phyloP scores from a whole-genome alignment of 441 rosid genomes.

The Arabidopsis lyrata region DNA sequence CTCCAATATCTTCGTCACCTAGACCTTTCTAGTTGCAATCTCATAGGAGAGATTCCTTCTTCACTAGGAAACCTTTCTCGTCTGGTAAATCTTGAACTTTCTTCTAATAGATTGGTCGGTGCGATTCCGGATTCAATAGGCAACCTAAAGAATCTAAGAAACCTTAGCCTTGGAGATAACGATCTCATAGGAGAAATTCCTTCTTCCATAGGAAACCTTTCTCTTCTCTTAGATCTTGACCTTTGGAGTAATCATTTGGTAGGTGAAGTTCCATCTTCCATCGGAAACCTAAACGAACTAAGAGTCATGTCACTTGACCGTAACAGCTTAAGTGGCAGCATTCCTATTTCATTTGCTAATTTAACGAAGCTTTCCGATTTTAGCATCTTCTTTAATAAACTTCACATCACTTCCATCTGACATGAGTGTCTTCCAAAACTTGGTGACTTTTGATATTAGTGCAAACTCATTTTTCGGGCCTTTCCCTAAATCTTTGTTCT shows the following conservation, averaged over 20 bases:
- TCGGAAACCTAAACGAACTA: conserved; percentile 4
- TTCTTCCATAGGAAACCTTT: conserved; percentile 21
- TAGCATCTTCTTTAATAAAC: background rate
- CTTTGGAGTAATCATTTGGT: background rate
- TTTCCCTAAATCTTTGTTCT: conserved; percentile 28
- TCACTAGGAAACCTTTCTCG: conserved; percentile 24
- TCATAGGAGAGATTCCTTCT: conserved; percentile 28
- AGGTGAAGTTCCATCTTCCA: conserved; percentile 16
- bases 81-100: conserved; percentile 5
- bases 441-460: background rate
- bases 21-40: background rate
- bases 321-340: background rate
- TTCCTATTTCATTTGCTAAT: background rate
- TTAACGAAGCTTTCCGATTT: background rate
- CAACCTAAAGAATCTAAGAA: background rate
- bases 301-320: rapidly evolving
- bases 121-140: background rate
- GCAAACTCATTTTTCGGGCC: background rate
- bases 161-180: background rate
- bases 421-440: conserved; percentile 1
- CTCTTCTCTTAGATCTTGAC: background rate
- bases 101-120: background rate
- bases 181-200: conserved; percentile 8
- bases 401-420: conserved; percentile 22
- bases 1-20: conserved; percentile 42